These are phyloP conservation scores for Trichocladium uniseriatum DNA, from an alignment of 495 filamentous ascomycete species.

Conservation along the genomic window DNA sequence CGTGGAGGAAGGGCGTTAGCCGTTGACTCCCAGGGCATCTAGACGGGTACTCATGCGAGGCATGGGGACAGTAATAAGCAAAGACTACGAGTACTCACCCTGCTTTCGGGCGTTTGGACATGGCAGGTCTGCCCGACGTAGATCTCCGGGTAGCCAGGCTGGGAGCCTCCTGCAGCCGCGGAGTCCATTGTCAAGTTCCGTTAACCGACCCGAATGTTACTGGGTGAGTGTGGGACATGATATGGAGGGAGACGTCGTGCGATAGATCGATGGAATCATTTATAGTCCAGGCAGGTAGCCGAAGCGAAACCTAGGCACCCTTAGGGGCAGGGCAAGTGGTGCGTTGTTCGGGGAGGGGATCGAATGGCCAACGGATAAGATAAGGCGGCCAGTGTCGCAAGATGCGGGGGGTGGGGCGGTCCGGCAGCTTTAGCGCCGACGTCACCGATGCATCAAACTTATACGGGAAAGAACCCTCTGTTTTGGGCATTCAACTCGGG, in stretches of 20 bases:
- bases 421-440: neutral
- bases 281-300: no score
- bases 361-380: no score
- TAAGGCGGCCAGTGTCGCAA: no score
- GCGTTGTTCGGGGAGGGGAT: no score
- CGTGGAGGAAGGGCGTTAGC: no score
- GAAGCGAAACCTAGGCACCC: neutral
- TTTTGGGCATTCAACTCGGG: no score
- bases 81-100: conserved; percentile 16
- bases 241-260: neutral
- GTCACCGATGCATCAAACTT: neutral
- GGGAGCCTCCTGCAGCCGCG: neutral
- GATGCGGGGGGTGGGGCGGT: no score
- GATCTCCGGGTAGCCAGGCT: conserved; percentile 6
- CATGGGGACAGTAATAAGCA: neutral
- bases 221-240: neutral
- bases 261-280: neutral
- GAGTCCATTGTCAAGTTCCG: conserved; percentile 8
- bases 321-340: no score
- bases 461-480: no score
- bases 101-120: conserved; percentile 23
- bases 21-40: neutral
- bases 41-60: neutral
- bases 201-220: neutral
- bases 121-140: conserved; percentile 16